phyloP scores from a whole-genome alignment of 345 rosid genomes.

The Excoecaria agallocha region DNA sequence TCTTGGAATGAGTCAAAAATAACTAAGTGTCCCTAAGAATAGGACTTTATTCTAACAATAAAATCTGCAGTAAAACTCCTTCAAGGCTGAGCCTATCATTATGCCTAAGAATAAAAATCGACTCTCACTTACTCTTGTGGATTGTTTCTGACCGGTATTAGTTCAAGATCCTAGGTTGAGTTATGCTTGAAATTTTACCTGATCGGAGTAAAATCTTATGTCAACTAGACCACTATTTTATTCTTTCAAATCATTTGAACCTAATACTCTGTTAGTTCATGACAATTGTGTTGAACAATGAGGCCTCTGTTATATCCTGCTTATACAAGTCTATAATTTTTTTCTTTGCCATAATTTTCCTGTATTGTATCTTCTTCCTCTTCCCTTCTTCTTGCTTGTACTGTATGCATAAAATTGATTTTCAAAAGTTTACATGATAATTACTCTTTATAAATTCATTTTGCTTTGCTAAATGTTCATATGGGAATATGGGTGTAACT shows the following conservation, averaged over 20 bases:
- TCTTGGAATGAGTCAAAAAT: too few species aligned
- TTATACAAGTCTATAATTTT: not conserved
- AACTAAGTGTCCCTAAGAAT: too few species aligned
- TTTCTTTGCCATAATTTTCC: not conserved
- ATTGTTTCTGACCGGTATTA: constrained; percentile 73
- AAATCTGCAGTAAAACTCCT: too few species aligned
- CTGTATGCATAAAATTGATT: too few species aligned
- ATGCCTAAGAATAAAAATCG: constrained; percentile 78
- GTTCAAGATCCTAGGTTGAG: too few species aligned
- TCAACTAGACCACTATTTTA: constrained; percentile 36
- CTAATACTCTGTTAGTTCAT: constrained; percentile 44
- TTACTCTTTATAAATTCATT: too few species aligned
- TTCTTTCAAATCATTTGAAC: constrained; percentile 25
- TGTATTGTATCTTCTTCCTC: not conserved
- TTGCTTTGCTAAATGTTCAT: too few species aligned
- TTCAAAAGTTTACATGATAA: too few species aligned
- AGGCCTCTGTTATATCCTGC: constrained; percentile 23
- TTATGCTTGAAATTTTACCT: not conserved
- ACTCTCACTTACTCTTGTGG: constrained; percentile 66
- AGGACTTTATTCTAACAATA: too few species aligned
- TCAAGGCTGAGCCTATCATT: constrained; percentile 44
- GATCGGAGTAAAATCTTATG: constrained; percentile 4
- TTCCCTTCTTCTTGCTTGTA: too few species aligned
- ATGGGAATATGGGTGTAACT: too few species aligned
- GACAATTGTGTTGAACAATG: constrained; percentile 53